A percentile compares a stretch with the other conserved stretches of the same genome.
phyloP scores from a whole-genome alignment of 2,329 filamentous ascomycete genomes.

The Byssoonygena ceratinophila region DNA sequence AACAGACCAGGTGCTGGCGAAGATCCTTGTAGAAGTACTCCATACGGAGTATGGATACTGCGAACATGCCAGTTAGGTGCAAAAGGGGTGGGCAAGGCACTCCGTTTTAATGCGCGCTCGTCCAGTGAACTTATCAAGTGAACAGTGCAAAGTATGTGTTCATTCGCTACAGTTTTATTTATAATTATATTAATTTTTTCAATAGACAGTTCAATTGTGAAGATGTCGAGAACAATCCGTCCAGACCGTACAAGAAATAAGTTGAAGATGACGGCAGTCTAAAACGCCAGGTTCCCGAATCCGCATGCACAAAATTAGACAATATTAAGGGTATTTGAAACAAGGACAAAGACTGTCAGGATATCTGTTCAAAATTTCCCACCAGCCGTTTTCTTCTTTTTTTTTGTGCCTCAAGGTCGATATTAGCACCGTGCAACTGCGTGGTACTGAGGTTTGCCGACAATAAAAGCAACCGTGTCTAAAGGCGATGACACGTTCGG shows the following conservation, averaged over 20 bases:
- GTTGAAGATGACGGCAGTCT: constrained; percentile 4
- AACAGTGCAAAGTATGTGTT: not conserved
- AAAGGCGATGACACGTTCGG: too few relatives aligned
- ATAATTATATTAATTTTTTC: not conserved
- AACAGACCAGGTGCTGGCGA: too few relatives aligned
- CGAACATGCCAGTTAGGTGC: too few relatives aligned
- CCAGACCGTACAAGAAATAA: constrained; percentile 1
- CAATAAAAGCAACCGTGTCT: not conserved
- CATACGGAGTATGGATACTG: too few relatives aligned
- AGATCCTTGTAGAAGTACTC: too few relatives aligned
- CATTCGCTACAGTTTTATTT: constrained; percentile 1
- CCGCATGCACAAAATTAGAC: constrained; percentile 5
- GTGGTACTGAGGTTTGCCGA: not conserved
- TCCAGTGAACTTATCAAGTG: not conserved
- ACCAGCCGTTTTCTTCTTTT: not conserved
- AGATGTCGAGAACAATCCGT: not conserved
- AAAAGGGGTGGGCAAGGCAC: too few relatives aligned
- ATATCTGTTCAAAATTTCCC: not conserved
- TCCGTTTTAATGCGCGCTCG: too few relatives aligned
- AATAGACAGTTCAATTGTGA: not conserved
- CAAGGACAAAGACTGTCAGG: not conserved
- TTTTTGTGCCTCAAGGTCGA: not conserved
- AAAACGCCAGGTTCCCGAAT: constrained; percentile 8
- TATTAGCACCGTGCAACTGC: not conserved
- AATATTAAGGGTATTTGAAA: constrained; percentile 11